phyloP scores from a whole-genome alignment of 2,329 filamentous ascomycete species.

The Phialemoniopsis sp. region DNA sequence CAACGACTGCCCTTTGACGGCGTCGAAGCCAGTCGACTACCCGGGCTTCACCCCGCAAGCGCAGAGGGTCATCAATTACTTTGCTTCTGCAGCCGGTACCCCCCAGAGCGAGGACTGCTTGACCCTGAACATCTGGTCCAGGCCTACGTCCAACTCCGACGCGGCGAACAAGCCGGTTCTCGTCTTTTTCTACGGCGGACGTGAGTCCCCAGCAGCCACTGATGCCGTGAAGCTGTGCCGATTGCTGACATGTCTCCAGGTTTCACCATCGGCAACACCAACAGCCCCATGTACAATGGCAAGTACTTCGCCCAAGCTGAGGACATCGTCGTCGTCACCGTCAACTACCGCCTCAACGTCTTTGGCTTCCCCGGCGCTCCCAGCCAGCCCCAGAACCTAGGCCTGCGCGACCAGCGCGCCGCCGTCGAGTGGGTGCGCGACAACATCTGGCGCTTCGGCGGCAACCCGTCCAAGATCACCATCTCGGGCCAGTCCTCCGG shows the following conservation, averaged over 20 bases:
- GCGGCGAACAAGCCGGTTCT: slow-evolving; percentile 24
- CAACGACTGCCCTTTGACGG: slow-evolving; percentile 18
- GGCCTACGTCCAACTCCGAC: slow-evolving; percentile 15
- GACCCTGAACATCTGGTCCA: slow-evolving; percentile 31
- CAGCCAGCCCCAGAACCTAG: slow-evolving; percentile 30
- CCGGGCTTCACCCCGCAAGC: slow-evolving; percentile 23
- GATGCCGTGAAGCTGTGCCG: neutral
- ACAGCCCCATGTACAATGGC: slow-evolving; percentile 34
- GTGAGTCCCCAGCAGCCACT: neutral
- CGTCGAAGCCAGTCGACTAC: slow-evolving; percentile 15
- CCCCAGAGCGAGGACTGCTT: slow-evolving; percentile 30
- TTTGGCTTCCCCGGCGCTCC: slow-evolving; percentile 34
- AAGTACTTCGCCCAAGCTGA: slow-evolving; percentile 34
- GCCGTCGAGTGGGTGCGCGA: slow-evolving; percentile 44
- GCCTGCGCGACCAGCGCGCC: slow-evolving; percentile 43
- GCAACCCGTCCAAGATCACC: slow-evolving; percentile 31
- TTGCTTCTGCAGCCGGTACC: slow-evolving; percentile 14
- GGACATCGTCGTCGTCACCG: slow-evolving; percentile 38
- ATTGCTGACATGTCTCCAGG: slow-evolving; percentile 5
- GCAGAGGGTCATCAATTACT: slow-evolving; percentile 16
- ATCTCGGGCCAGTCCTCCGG: slow-evolving; percentile 42
- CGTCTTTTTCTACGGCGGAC: slow-evolving; percentile 31
- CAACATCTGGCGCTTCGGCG: slow-evolving; percentile 42
- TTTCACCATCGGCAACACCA: slow-evolving; percentile 21
- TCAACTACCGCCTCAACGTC: slow-evolving; percentile 41